Conservation (phyloP, 768 basidiomycete genomes). For the Sistotremastrum niveocremeum region DNA sequence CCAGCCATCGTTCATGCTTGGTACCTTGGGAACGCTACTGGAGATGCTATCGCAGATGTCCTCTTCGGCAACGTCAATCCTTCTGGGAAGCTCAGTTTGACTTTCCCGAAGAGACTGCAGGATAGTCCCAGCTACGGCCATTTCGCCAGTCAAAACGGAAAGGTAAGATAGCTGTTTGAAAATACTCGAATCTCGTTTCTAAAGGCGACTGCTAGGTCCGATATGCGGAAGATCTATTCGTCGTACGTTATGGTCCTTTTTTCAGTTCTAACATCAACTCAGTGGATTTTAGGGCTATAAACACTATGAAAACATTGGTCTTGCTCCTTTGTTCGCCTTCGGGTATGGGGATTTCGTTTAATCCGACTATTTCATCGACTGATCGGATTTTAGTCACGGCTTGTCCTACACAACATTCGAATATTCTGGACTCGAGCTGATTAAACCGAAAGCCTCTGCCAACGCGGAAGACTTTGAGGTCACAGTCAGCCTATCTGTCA, state of each 20-base stretch:
- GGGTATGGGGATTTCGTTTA: constrained; percentile 34
- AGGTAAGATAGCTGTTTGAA: constrained; percentile 14
- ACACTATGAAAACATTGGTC: constrained; percentile 51
- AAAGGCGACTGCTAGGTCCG: constrained; percentile 16
- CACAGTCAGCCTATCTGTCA: constrained; percentile 36
- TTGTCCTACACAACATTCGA: constrained; percentile 63
- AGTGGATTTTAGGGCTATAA: constrained; percentile 43
- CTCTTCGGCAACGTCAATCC: constrained; percentile 22
- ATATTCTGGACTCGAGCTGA: constrained; percentile 39
- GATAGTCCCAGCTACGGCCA: constrained; percentile 25
- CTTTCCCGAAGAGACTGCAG: constrained; percentile 19
- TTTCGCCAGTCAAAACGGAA: constrained; percentile 59
- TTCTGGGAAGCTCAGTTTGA: constrained; percentile 16
- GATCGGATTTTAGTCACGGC: constrained; percentile 30
- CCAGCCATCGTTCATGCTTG: constrained; percentile 20
- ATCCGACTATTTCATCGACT: neutral
- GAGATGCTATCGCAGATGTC: constrained; percentile 21
- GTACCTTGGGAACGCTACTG: constrained; percentile 23
- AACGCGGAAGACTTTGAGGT: constrained; percentile 30
- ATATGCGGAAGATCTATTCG: constrained; percentile 59
- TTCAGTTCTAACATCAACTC: neutral
- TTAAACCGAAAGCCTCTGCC: constrained; percentile 23
- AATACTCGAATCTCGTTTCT: no score
- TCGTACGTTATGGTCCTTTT: constrained; percentile 26
- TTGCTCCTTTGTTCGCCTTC: constrained; percentile 57